Percentiles rank a stretch among this genome's conserved stretches.
These are phyloP conservation scores for Camellia lanceoleosa DNA, from an alignment of 148 eudicot species.

Conservation along the genomic window DNA sequence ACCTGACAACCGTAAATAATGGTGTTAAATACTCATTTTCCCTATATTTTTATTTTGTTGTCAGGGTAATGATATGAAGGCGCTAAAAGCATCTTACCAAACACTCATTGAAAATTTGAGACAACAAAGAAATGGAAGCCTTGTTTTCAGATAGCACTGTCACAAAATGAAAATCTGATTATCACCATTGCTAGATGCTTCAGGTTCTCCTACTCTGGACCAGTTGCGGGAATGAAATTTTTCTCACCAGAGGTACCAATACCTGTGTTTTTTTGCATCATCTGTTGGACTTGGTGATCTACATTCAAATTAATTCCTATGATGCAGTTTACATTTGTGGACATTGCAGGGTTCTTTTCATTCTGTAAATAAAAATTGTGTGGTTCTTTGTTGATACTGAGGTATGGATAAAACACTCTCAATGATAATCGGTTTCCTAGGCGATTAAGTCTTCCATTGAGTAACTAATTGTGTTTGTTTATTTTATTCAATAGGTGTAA, in stretches of 20 bases:
- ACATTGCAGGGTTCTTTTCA: slow-evolving; percentile 41
- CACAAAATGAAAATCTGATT: neutral
- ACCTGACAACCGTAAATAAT: neutral
- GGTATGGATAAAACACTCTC: slow-evolving; percentile 30
- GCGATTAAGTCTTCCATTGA: neutral
- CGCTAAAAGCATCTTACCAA: slow-evolving; percentile 69
- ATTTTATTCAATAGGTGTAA: slow-evolving; percentile 43
- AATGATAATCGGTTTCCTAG: neutral
- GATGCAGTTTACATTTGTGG: slow-evolving; percentile 6
- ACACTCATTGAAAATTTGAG: slow-evolving; percentile 70
- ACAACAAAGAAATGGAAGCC: slow-evolving; percentile 86
- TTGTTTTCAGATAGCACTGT: slow-evolving; percentile 86
- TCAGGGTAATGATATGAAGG: slow-evolving; percentile 83
- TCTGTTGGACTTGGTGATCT: neutral
- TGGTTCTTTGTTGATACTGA: slow-evolving; percentile 30
- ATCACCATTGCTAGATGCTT: slow-evolving; percentile 20
- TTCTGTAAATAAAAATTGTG: slow-evolving; percentile 45
- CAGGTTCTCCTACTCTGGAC: slow-evolving; percentile 20
- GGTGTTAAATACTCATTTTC: neutral
- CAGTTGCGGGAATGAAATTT: slow-evolving; percentile 20
- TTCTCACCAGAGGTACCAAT: slow-evolving; percentile 44
- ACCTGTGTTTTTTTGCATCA: neutral
- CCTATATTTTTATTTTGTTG: slow-evolving; percentile 8
- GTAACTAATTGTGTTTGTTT: slow-evolving; percentile 4
- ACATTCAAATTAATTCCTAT: neutral